Percentiles rank a stretch among this genome's conserved stretches.
Evolutionary conservation across 2,329 filamentous ascomycete genomes (phyloP).

Genomic region (Aspergillus niger): DNA sequence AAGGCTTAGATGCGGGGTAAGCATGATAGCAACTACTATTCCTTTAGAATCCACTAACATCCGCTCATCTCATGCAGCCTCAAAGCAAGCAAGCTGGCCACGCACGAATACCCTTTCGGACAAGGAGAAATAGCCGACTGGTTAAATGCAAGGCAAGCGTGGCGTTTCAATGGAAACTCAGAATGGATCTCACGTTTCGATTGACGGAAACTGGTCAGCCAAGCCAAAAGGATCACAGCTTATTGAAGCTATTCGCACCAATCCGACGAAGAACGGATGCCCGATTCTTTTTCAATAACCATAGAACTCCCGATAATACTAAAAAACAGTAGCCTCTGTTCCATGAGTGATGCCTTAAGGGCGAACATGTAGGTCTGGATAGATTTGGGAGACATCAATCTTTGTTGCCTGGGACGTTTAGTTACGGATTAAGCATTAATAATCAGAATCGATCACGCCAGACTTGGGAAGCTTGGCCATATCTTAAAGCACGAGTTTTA

Average conservation of each 20-base stretch:
- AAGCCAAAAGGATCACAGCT: background rate
- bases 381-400: too few species aligned
- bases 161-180: background rate
- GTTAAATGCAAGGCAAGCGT: background rate
- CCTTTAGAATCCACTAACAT: background rate
- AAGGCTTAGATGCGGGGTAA: background rate
- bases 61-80: background rate
- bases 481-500: too few species aligned
- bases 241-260: background rate
- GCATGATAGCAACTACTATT: background rate
- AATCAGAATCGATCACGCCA: too few species aligned
- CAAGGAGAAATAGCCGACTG: background rate
- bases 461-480: too few species aligned
- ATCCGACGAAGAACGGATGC: background rate
- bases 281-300: background rate
- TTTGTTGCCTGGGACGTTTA: too few species aligned
- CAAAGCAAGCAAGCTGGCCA: background rate
- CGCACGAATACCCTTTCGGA: background rate
- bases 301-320: background rate
- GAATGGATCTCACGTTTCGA: background rate
- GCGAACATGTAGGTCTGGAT: too few species aligned
- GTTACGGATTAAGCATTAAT: too few species aligned
- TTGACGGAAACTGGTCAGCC: conserved; percentile 3
- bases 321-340: background rate
- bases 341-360: too few species aligned